These are phyloP conservation scores for Apiotrichum siamense DNA, from an alignment of 1,284 basidiomycete species.

Conservation along the genomic window DNA sequence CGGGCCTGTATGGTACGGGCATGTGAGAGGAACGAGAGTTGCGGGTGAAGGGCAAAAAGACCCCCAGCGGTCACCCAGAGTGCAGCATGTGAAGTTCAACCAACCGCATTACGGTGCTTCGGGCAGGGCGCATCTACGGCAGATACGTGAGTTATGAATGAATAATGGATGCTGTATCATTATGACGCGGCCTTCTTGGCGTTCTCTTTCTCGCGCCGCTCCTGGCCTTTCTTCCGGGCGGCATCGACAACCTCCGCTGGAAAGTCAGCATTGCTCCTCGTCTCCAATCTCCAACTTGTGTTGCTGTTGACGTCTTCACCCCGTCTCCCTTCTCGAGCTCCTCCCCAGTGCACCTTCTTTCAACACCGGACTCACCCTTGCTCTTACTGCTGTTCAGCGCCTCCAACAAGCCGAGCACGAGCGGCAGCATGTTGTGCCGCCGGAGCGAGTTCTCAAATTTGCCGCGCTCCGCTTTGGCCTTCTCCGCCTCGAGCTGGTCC, in stretches of 20 bases:
- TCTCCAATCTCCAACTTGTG: no score
- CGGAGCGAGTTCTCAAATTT: slow-evolving; percentile 55
- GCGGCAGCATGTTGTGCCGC: slow-evolving; percentile 40
- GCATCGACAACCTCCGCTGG: slow-evolving; percentile 12
- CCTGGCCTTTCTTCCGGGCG: slow-evolving; percentile 30
- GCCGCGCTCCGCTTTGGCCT: slow-evolving; percentile 69
- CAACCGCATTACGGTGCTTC: no score
- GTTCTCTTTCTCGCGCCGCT: slow-evolving; percentile 38
- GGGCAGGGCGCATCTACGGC: no score
- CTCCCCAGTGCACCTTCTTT: slow-evolving; percentile 17
- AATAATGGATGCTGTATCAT: no score
- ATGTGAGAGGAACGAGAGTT: no score
- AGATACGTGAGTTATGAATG: no score
- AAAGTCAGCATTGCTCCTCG: slow-evolving; percentile 18
- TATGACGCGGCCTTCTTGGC: slow-evolving; percentile 24
- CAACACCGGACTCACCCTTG: slow-evolving; percentile 22
- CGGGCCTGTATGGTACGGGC: no score
- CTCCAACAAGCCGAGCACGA: slow-evolving; percentile 35
- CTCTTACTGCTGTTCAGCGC: slow-evolving; percentile 33
- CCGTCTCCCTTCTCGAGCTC: slow-evolving; percentile 10
- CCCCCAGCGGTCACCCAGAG: no score
- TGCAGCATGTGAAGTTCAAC: no score
- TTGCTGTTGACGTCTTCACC: no score
- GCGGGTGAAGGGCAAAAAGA: no score
- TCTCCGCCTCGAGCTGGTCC: slow-evolving; percentile 65